Base-by-base conservation (phyloP, 257 asterid species). In the Primulina eburnea region DNA sequence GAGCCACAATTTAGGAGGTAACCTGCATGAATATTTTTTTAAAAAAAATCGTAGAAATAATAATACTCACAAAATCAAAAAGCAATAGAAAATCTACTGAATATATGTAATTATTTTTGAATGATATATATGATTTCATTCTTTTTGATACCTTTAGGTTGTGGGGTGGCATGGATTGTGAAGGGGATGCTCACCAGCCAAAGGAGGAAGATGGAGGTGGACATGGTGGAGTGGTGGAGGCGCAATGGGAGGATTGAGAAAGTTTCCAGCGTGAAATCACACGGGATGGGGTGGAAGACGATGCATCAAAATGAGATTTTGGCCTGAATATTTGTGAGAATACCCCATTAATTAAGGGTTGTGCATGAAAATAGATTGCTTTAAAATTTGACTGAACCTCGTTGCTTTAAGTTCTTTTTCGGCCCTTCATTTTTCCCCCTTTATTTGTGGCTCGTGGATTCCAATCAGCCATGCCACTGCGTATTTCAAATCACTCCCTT, bases 141-240 rank as follows among this genome's bases (percentile, higher is more conserved):
- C 17, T 3, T 9, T 34, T 33, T 24, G 2, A 16, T 76, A 85
- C 90, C 88, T 82, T 28, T 65, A 6, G 83, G 73, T 65, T 77
- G 67, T 14, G 76, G 74, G 67, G 9, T 21, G 79, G 92, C 95
- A 24, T 77, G 79, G 84, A 80, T 73, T 21, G 66, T 24, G 21
- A 86, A 69, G 40, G 92, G 92, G 70, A 86, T 69, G 82, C 77
- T 83, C 74, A 90, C 79, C 67, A 92, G 88, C 88, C 95, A 92
- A 24, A 92, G 85, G 88, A 90, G 83, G 87, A 90, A 85, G 85
- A 88, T 75, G 88, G 88, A 60, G 83, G 83, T 67, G 81, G 89
- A 85, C 98, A 89, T 92, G 82, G 76, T 65, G 76, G 76, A 9
- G 72, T 1, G 64, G 30, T 35, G 74, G 70, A 28, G 79, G 80